These are phyloP conservation scores for Elsinoe australis DNA, from an alignment of 2,329 filamentous ascomycete genomes.

Conservation along the genomic window DNA sequence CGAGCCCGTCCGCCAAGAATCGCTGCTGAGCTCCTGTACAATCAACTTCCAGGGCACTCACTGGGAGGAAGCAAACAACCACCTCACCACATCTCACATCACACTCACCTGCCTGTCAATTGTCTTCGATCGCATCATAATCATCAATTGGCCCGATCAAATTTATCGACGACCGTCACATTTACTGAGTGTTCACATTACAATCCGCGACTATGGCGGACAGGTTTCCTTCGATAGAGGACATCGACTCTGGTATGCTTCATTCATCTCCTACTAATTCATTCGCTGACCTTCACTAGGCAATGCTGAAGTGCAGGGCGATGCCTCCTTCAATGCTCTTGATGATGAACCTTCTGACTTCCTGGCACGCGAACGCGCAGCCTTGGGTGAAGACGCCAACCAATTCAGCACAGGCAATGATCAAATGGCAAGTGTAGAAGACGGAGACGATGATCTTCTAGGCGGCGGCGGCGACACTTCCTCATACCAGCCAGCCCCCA, in stretches of 20 bases:
- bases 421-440: constrained; percentile 54
- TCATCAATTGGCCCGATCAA: too few species aligned
- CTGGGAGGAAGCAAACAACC: too few species aligned
- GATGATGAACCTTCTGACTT: constrained; percentile 69
- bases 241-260: constrained; percentile 44
- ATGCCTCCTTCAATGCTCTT: constrained; percentile 40
- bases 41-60: too few species aligned
- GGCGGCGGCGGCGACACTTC: constrained; percentile 54
- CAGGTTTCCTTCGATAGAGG: constrained; percentile 46
- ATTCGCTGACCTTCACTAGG: constrained; percentile 42
- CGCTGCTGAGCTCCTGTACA: too few species aligned
- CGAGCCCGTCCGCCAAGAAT: too few species aligned
- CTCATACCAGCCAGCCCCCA: constrained; percentile 35
- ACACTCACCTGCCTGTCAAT: too few species aligned
- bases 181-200: not conserved
- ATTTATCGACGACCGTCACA: too few species aligned
- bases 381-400: constrained; percentile 85
- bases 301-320: constrained; percentile 57
- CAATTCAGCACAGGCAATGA: constrained; percentile 78
- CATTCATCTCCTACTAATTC: constrained; percentile 21
- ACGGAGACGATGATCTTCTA: constrained; percentile 57
- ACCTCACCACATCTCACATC: too few species aligned
- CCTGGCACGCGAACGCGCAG: constrained; percentile 80
- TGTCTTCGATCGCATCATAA: too few species aligned
- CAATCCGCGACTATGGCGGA: constrained; percentile 38